A percentile compares a stretch with the other conserved stretches of the same genome.
phyloP scores from a whole-genome alignment of 257 asterid species.

The Solanum dulcamara region DNA sequence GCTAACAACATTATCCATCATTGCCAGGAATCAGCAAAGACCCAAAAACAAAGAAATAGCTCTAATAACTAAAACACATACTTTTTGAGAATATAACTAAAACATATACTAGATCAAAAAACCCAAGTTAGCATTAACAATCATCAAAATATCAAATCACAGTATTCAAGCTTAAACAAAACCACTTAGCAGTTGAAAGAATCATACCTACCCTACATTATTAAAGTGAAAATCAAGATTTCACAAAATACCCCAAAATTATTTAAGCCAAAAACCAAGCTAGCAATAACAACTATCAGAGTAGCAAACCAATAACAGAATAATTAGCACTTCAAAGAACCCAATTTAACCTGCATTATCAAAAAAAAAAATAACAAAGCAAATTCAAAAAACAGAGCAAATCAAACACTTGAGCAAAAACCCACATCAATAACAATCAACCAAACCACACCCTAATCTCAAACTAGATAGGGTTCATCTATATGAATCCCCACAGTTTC shows the following conservation, averaged over 20 bases:
- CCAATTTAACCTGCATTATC: background rate
- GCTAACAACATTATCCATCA: background rate
- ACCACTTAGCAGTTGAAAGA: background rate
- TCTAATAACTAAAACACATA: background rate
- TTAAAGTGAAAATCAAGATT: background rate
- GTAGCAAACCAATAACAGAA: background rate
- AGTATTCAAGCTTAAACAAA: background rate
- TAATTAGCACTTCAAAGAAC: background rate
- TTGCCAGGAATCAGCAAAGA: background rate
- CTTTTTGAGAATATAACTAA: background rate
- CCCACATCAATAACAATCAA: background rate
- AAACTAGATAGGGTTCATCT: background rate
- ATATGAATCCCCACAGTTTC: background rate
- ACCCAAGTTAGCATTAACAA: background rate
- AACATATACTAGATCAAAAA: background rate
- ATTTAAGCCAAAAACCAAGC: background rate
- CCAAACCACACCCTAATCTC: background rate
- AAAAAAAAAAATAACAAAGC: background rate
- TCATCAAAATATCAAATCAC: background rate
- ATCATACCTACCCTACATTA: background rate
- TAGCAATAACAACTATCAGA: background rate
- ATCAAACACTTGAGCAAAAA: background rate
- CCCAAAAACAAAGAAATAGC: background rate
- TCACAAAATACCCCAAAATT: background rate
- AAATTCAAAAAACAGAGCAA: background rate